Conservation (phyloP, 2,329 filamentous ascomycete genomes). For the Colletotrichum sp. region DNA sequence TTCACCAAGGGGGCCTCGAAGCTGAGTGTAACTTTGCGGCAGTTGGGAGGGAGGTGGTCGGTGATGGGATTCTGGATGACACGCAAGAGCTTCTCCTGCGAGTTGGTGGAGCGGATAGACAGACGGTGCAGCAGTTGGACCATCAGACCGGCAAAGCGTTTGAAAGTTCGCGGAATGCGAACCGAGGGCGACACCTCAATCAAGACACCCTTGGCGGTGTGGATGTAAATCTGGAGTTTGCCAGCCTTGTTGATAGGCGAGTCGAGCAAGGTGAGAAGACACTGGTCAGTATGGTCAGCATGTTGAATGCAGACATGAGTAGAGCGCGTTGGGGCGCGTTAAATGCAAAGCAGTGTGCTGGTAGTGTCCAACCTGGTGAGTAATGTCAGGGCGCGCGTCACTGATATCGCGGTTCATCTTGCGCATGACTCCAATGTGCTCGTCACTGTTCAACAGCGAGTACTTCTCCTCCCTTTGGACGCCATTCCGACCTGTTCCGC, state of each 20-base stretch:
- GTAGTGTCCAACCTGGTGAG: slow-evolving; percentile 80
- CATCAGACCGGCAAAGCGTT: slow-evolving; percentile 98
- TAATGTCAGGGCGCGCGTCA: slow-evolving; percentile 96
- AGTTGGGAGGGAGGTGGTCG: slow-evolving; percentile 94
- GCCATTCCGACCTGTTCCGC: slow-evolving; percentile 66
- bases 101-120: slow-evolving; percentile 94
- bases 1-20: slow-evolving; percentile 90
- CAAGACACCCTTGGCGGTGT: slow-evolving; percentile 94
- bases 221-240: slow-evolving; percentile 97
- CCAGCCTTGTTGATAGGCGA: slow-evolving; percentile 99
- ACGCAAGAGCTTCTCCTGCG: slow-evolving; percentile 94
- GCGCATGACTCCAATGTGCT: slow-evolving; percentile 98
- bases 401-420: slow-evolving; percentile 99
- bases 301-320: slow-evolving; percentile 45
- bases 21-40: slow-evolving; percentile 95
- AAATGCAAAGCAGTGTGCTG: slow-evolving; percentile 18
- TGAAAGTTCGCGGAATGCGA: slow-evolving; percentile 96
- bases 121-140: slow-evolving; percentile 95
- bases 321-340: slow-evolving; percentile 27
- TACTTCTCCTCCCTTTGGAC: slow-evolving; percentile 89
- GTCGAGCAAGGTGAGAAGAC: slow-evolving; percentile 93
- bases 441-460: slow-evolving; percentile 96
- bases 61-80: slow-evolving; percentile 99
- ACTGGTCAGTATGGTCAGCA: slow-evolving; percentile 64
- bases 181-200: slow-evolving; percentile 99